Conservation (phyloP, 2,329 filamentous ascomycete species). For the Colletotrichum magnum region DNA sequence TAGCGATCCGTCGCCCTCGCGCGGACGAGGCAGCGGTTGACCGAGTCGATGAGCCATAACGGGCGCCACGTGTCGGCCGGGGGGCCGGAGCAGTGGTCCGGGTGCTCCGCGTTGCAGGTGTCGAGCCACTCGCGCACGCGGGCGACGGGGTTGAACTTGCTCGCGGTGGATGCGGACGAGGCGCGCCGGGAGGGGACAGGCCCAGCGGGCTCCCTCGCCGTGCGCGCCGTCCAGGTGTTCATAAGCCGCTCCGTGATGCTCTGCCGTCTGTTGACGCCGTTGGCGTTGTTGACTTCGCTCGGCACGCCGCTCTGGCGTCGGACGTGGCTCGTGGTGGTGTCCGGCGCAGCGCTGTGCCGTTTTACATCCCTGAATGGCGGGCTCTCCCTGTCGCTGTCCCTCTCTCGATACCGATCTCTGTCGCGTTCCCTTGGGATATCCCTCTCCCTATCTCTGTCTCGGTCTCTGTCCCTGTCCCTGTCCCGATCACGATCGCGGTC, state of each 20-base stretch:
- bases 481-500: slow-evolving; percentile 38
- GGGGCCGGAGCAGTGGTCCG: slow-evolving; percentile 54
- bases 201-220: slow-evolving; percentile 37
- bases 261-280: slow-evolving; percentile 51
- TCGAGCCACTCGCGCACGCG: slow-evolving; percentile 61
- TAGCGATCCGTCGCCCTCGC: slow-evolving; percentile 57
- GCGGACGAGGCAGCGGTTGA: slow-evolving; percentile 55
- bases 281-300: slow-evolving; percentile 24
- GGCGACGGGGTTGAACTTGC: slow-evolving; percentile 52
- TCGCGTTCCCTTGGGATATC: slow-evolving; percentile 8
- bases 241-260: slow-evolving; percentile 58
- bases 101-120: slow-evolving; percentile 58
- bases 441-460: neutral
- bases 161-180: slow-evolving; percentile 42
- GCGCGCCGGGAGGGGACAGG: slow-evolving; percentile 38
- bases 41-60: slow-evolving; percentile 57
- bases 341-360: slow-evolving; percentile 40
- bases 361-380: slow-evolving; percentile 42
- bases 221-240: slow-evolving; percentile 43
- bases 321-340: slow-evolving; percentile 36
- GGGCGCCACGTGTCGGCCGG: slow-evolving; percentile 54
- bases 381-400: slow-evolving; percentile 25
- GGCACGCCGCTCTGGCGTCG: slow-evolving; percentile 26
- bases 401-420: slow-evolving; percentile 29
- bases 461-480: slow-evolving; percentile 38